A percentile compares a stretch with the other conserved stretches of the same genome.
These are phyloP conservation scores for Aspergillus quadrilineatus DNA, from an alignment of 2,329 filamentous ascomycete genomes.

Conservation along the genomic window DNA sequence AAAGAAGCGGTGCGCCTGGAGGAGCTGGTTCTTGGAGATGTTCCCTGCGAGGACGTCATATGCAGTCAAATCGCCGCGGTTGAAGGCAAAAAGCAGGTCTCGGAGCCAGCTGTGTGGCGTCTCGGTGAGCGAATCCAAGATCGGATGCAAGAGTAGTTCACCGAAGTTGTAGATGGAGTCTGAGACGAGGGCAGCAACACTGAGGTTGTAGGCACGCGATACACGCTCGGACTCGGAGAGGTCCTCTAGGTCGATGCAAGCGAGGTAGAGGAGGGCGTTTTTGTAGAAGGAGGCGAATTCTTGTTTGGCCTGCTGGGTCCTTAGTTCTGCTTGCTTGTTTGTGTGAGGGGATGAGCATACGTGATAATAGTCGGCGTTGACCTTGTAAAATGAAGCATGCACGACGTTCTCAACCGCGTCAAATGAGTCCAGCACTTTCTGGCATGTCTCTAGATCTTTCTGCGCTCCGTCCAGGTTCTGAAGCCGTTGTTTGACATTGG, in stretches of 20 bases:
- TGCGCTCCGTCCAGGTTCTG: slow-evolving; percentile 78
- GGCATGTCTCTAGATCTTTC: slow-evolving; percentile 81
- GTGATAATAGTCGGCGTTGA: slow-evolving; percentile 93
- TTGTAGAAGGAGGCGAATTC: slow-evolving; percentile 97
- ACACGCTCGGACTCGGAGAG: slow-evolving; percentile 73
- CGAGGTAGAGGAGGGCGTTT: slow-evolving; percentile 95
- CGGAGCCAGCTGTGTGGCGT: slow-evolving; percentile 83
- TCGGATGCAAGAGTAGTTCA: slow-evolving; percentile 95
- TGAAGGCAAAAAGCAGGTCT: slow-evolving; percentile 96
- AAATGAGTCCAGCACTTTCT: slow-evolving; percentile 84
- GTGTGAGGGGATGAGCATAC: slow-evolving; percentile 38
- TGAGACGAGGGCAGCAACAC: slow-evolving; percentile 87
- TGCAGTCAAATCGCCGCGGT: slow-evolving; percentile 84
- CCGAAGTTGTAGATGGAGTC: slow-evolving; percentile 99
- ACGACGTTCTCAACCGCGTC: slow-evolving; percentile 95
- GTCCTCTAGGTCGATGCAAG: slow-evolving; percentile 81
- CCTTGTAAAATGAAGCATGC: slow-evolving; percentile 93
- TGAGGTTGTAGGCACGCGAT: slow-evolving; percentile 85
- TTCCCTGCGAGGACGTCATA: slow-evolving; percentile 82
- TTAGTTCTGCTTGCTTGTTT: slow-evolving; percentile 12
- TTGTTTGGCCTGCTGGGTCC: slow-evolving; percentile 61
- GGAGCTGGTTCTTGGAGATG: slow-evolving; percentile 74
- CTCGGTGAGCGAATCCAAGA: slow-evolving; percentile 78
- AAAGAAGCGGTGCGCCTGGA: slow-evolving; percentile 76
- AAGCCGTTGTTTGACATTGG: slow-evolving; percentile 79